Evolutionary conservation across 805 yeast genomes (phyloP).

Genomic region (Candida dajiaensis): DNA sequence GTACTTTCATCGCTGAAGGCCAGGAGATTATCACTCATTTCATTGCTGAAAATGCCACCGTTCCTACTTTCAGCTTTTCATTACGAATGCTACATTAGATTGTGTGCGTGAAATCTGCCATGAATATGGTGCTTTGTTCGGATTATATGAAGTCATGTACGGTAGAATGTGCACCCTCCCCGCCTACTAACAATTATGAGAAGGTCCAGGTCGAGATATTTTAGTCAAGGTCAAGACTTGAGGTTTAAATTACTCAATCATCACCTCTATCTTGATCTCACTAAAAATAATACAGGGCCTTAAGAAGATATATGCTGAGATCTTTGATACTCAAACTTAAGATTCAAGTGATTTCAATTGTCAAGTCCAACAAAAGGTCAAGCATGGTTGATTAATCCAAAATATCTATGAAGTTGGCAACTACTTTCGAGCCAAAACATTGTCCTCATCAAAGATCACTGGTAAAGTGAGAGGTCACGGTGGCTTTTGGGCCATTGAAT

Average conservation of each 20-base stretch:
- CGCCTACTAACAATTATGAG: slow-evolving; percentile 37
- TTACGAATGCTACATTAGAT: slow-evolving; percentile 39
- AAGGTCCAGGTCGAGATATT: slow-evolving; percentile 40
- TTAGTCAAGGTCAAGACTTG: slow-evolving; percentile 43
- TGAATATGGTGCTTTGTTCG: slow-evolving; percentile 44
- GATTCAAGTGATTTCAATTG: slow-evolving; percentile 43
- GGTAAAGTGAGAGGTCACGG: slow-evolving; percentile 53
- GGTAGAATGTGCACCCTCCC: slow-evolving; percentile 45
- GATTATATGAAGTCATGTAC: slow-evolving; percentile 52
- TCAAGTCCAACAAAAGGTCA: slow-evolving; percentile 37
- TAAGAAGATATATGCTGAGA: slow-evolving; percentile 20
- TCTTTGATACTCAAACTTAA: slow-evolving; percentile 44
- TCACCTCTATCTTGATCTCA: slow-evolving; percentile 36
- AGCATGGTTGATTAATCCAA: slow-evolving; percentile 29
- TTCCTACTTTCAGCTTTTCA: slow-evolving; percentile 40
- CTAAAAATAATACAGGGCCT: slow-evolving; percentile 32
- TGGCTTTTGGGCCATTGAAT: slow-evolving; percentile 49
- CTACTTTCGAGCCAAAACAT: slow-evolving; percentile 32
- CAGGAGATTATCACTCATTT: slow-evolving; percentile 39
- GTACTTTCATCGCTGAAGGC: slow-evolving; percentile 34
- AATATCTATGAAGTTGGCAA: slow-evolving; percentile 39
- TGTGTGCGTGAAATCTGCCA: slow-evolving; percentile 41
- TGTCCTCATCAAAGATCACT: slow-evolving; percentile 28
- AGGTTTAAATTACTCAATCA: slow-evolving; percentile 41
- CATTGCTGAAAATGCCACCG: slow-evolving; percentile 40